Conservation (phyloP, 345 rosid genomes). For the Diplotaxis tenuifolia region DNA sequence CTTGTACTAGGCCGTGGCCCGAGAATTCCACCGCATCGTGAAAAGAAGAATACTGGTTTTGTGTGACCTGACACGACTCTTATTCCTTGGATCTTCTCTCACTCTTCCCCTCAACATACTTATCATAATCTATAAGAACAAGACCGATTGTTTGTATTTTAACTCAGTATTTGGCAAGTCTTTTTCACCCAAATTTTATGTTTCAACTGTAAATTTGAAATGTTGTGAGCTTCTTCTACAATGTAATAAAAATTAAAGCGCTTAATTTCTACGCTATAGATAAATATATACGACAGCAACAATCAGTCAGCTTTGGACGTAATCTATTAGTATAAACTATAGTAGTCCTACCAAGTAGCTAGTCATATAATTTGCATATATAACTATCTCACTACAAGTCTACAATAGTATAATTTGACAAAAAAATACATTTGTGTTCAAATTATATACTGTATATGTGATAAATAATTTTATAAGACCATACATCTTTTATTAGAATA, state of each 20-base stretch:
- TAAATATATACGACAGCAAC: background rate
- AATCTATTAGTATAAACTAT: too few species aligned
- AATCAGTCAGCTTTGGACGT: background rate
- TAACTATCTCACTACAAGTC: background rate
- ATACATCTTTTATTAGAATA: constrained; percentile 13
- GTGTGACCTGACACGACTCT: background rate
- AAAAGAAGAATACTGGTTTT: background rate
- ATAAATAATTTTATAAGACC: constrained; percentile 3
- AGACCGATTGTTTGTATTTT: background rate
- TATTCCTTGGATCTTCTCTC: background rate
- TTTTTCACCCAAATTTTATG: background rate
- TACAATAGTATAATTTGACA: background rate
- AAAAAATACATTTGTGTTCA: background rate
- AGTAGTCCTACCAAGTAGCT: constrained; percentile 20
- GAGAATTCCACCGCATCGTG: background rate
- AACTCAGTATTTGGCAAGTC: background rate
- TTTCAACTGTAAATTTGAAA: background rate
- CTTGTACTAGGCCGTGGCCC: background rate
- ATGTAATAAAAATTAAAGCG: too few species aligned
- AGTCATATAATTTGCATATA: background rate
- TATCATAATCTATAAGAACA: background rate
- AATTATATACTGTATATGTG: background rate
- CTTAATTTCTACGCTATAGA: background rate
- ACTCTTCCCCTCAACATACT: background rate
- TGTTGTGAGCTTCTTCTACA: background rate